Evolutionary conservation across 768 basidiomycete genomes (phyloP), one percentile per base, ranked within the genome.

Genomic region (Boletellus sp.): DNA sequence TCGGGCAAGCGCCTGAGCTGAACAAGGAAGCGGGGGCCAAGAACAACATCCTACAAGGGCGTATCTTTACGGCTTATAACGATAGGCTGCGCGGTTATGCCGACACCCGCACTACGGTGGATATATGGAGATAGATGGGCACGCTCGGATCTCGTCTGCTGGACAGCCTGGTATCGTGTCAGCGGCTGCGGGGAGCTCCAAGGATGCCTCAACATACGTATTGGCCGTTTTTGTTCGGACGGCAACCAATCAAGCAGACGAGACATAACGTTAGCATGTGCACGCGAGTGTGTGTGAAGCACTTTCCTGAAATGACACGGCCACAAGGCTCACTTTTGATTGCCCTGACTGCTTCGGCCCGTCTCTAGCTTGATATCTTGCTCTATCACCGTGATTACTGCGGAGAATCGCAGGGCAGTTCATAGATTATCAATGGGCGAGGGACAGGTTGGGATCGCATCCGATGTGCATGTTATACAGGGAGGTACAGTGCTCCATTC

Each of bases 61-160:
- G 20, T 24, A 15, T 16, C 12, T 51, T 35, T 20, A n/a, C 31
- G 32, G 26, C 35, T 61, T 63, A 48, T 56, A 63, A 48, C 24
- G 26, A 50, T 23, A 26, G 46, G 24, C 26, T 19, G n/a, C n/a
- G n/a, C n/a, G 23, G 45, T 12, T 22, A 15, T 44, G 23, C 49
- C 41, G 28, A 41, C 36, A 52, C 45, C 43, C 42, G 42, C 22
- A 34, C 39, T 23, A 38, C 36, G 26, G 40, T 45, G 50, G 51
- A 49, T 35, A 38, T 9, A 32, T 34, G 45, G 34, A 16, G 50
- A 40, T 37, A 26, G 26, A 23, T 20, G 38, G 15, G 10, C 20
- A 32, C 9, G 32, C 23, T 26, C 24, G 37, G 45, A n/a, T 47
- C 20, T 36, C 47, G 35, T 34, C 40, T n/a, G 7, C 24, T 39